Evolutionary conservation across 2,329 filamentous ascomycete genomes (phyloP).

Genomic region (Cordyceps fumosorosea): DNA sequence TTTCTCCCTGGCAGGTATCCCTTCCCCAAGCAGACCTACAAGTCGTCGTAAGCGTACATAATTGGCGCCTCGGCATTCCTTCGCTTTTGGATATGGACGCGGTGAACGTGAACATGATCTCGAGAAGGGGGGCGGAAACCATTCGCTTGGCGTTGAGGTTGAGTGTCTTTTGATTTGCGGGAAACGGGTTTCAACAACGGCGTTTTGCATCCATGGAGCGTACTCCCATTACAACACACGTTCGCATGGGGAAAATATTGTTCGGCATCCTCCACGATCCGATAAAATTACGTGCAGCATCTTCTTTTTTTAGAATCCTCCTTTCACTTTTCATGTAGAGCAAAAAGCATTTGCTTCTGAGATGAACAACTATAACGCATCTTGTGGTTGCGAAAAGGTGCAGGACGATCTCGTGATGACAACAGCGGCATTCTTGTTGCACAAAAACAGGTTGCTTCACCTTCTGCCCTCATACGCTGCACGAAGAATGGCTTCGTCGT

Average conservation of each 20-base stretch:
- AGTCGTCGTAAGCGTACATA: constrained; percentile 33
- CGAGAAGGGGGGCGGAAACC: not conserved
- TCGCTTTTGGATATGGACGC: constrained; percentile 13
- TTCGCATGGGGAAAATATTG: not conserved
- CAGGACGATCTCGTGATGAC: not conserved
- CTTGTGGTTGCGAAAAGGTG: not conserved
- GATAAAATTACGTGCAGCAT: constrained; percentile 16
- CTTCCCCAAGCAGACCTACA: constrained; percentile 73
- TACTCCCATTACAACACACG: not conserved
- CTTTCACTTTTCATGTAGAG: constrained; percentile 1
- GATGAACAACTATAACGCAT: not conserved
- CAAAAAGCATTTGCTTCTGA: not conserved
- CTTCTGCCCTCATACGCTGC: constrained; percentile 26
- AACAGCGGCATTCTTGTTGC: not conserved
- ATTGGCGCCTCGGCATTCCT: constrained; percentile 13
- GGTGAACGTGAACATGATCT: not conserved
- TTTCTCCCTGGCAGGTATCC: constrained; percentile 53
- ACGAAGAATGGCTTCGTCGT: constrained; percentile 30
- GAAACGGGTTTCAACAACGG: constrained; percentile 51
- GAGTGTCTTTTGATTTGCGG: constrained; percentile 20
- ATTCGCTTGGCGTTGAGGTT: constrained; percentile 35
- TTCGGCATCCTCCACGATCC: constrained; percentile 38
- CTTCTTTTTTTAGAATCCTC: constrained; percentile 4
- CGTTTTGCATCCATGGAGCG: constrained; percentile 31
- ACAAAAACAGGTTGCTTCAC: constrained; percentile 9